A percentile compares a stretch with the other conserved stretches of the same genome.
Evolutionary conservation across 345 rosid species (phyloP).

Genomic region (Corchorus capsularis): DNA sequence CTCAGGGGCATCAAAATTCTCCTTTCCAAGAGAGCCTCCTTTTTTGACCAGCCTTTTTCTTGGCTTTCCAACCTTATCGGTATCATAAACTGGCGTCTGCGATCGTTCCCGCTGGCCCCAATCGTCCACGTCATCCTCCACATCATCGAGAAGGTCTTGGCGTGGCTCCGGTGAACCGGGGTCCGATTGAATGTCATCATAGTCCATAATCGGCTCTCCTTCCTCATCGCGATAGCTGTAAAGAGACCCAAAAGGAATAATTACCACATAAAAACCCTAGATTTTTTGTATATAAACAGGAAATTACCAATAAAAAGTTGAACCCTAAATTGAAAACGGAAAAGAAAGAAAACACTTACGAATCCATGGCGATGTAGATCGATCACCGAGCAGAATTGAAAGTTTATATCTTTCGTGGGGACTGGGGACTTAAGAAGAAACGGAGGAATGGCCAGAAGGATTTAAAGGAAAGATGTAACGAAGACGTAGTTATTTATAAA

Average conservation of each 20-base stretch:
- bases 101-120: conserved; percentile 60
- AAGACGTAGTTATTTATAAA: too few relatives aligned
- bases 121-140: conserved; percentile 64
- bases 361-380: conserved; percentile 11
- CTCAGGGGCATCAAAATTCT: conserved; percentile 40
- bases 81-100: conserved; percentile 62
- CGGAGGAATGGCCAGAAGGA: too few relatives aligned
- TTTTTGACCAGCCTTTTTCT: conserved; percentile 88
- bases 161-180: conserved; percentile 60
- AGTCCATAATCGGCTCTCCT: conserved; percentile 96
- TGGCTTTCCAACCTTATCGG: conserved; percentile 69
- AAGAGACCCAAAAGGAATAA: background rate
- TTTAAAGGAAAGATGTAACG: too few relatives aligned
- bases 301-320: background rate
- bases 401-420: background rate
- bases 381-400: background rate
- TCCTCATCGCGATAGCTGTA: conserved; percentile 86
- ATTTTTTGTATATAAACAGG: too few relatives aligned
- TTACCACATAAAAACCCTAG: conserved; percentile 10
- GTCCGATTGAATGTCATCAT: conserved; percentile 68
- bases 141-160: conserved; percentile 48
- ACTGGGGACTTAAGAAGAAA: too few relatives aligned
- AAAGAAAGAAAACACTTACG: background rate
- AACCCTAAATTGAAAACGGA: background rate
- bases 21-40: conserved; percentile 41